Conservation (phyloP, 73 alveolate genomes). For the Halteria grandinella region DNA sequence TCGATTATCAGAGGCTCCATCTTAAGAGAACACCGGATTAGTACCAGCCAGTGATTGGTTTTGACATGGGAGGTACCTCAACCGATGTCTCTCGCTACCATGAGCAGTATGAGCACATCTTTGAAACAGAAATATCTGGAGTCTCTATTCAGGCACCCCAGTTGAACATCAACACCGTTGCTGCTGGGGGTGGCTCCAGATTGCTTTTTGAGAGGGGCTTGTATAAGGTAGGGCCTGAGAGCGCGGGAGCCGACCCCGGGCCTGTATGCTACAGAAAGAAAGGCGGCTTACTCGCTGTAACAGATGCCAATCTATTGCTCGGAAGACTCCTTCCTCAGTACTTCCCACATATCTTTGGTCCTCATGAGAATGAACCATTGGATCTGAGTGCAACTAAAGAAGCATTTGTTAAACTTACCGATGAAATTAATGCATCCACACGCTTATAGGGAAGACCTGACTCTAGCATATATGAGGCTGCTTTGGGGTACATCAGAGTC, state of each 20-base stretch:
- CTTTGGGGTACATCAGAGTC: slow-evolving; percentile 83
- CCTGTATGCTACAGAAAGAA: slow-evolving; percentile 90
- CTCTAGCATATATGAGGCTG: slow-evolving; percentile 61
- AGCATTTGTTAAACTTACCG: slow-evolving; percentile 59
- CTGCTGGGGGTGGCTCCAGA: slow-evolving; percentile 96
- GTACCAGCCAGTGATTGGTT: slow-evolving; percentile 78
- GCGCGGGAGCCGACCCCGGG: slow-evolving; percentile 94
- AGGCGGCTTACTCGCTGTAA: slow-evolving; percentile 74
- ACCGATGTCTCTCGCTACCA: slow-evolving; percentile 88
- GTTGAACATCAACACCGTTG: slow-evolving; percentile 89
- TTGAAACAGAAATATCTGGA: slow-evolving; percentile 84
- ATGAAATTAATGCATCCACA: slow-evolving; percentile 33
- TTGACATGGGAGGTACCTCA: slow-evolving; percentile 98
- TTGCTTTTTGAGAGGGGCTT: slow-evolving; percentile 79
- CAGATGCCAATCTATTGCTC: slow-evolving; percentile 86
- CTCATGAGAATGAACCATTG: slow-evolving; percentile 68
- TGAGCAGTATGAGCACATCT: slow-evolving; percentile 59
- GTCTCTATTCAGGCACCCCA: slow-evolving; percentile 85
- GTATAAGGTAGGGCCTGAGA: slow-evolving; percentile 91
- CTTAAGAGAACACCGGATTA: slow-evolving; percentile 15
- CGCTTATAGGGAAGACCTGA: no score
- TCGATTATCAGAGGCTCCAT: slow-evolving; percentile 47
- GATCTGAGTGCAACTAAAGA: slow-evolving; percentile 55
- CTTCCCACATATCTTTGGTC: slow-evolving; percentile 91
- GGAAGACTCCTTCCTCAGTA: slow-evolving; percentile 84